Evolutionary conservation across 2,329 filamentous ascomycete species (phyloP), one percentile per base, ranked within the genome.

Genomic region (Fusarium penzigii): DNA sequence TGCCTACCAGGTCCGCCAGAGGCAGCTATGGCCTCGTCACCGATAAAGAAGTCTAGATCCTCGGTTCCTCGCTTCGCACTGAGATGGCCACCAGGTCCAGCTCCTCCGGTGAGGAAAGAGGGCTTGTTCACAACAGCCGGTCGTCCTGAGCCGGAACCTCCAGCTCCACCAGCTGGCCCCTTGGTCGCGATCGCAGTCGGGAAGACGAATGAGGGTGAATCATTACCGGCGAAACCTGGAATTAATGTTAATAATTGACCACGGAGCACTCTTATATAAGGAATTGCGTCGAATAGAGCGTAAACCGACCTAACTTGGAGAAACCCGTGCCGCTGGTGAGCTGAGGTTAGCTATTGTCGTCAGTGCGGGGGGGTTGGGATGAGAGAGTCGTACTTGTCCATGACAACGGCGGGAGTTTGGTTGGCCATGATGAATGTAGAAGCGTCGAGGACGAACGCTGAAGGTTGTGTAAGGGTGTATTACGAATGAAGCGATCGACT

Each of bases 361-460:
- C 52, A 61, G 40, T 56, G 56, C 55, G 62, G 62, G 61, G 64
- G 54, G 67, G 53, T 53, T 58, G 66, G 68, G 66, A 68, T 58
- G 68, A 65, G 61, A 68, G 72, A 57, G 68, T 83, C 91, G 78
- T 88, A 97, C 94, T 99, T 99, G 94, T 99, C 94, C 93, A 99
- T 99, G 91, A 99, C 94, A 97, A 99, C 94, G 90, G 94, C 94
- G 69, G 94, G 94, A 73, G 94, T 97, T 86, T 97, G 93, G 79
- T 89, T 89, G 72, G 94, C 93, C 94, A 99, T 99, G 65, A 53
- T 66, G 66, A 60, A 46, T 50, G 48, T 52, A 48, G 46, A 50
- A 55, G 63, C 59, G 63, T 59, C 61, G 56, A 52, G 53, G 41
- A 36, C 48, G 48, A 53, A 57, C 63, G 62, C 63, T 56, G 47